Evolutionary conservation across 148 eudicot species (phyloP).

Genomic region (Agrostemma githago): DNA sequence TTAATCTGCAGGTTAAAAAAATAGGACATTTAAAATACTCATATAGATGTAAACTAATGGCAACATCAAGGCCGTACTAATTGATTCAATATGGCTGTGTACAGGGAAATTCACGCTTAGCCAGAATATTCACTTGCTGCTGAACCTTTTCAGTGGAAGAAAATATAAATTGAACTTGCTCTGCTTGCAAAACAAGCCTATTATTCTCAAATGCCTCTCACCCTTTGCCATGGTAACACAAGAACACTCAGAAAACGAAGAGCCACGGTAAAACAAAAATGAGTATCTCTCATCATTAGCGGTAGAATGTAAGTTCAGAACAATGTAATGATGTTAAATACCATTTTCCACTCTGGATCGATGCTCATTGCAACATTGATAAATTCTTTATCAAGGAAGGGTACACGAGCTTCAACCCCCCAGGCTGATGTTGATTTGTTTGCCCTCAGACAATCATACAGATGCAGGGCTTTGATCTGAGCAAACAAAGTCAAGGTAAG

Average conservation of each 20-base stretch:
- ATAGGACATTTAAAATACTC: not conserved
- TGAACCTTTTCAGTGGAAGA: not conserved
- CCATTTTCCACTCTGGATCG: slow-evolving; percentile 98
- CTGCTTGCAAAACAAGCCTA: not conserved
- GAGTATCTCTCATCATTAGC: not conserved
- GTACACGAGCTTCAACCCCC: slow-evolving; percentile 99
- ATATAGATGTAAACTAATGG: not conserved
- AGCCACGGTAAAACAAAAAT: not conserved
- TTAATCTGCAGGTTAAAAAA: slow-evolving; percentile 41
- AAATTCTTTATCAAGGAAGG: slow-evolving; percentile 93
- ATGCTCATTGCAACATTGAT: slow-evolving; percentile 81
- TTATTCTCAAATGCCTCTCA: not conserved
- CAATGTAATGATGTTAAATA: slow-evolving; percentile 20
- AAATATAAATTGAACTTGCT: not conserved
- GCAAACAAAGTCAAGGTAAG: slow-evolving; percentile 14
- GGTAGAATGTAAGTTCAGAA: not conserved
- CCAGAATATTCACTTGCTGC: not conserved
- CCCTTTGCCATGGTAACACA: too few relatives aligned
- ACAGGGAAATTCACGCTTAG: not conserved
- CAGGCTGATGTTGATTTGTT: slow-evolving; percentile 95
- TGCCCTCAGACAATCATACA: slow-evolving; percentile 96
- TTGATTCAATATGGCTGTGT: not conserved
- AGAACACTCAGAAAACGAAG: not conserved
- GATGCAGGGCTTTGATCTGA: slow-evolving; percentile 94
- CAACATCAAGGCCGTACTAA: not conserved